Conservation (phyloP, 1,284 basidiomycete species). For the Pyrrhoderma noxium region DNA sequence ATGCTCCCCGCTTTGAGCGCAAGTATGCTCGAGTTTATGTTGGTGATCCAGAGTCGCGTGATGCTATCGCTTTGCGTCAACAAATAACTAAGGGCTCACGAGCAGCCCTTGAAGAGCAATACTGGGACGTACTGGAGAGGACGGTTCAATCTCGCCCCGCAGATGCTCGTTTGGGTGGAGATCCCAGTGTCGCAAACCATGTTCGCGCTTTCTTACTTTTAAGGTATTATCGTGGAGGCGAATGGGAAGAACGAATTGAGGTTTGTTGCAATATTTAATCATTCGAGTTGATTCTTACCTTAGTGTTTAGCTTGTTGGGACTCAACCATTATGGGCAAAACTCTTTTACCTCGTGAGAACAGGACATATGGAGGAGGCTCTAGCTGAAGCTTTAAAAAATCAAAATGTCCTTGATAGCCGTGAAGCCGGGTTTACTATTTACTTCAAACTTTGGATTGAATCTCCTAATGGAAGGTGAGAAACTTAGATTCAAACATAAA, state of each 20-base stretch:
- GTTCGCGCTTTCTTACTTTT: slow-evolving; percentile 82
- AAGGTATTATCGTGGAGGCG: slow-evolving; percentile 71
- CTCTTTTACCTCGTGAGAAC: slow-evolving; percentile 87
- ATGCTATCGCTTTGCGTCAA: slow-evolving; percentile 51
- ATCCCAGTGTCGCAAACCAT: slow-evolving; percentile 86
- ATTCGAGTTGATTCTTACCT: slow-evolving; percentile 5
- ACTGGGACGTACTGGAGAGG: slow-evolving; percentile 79
- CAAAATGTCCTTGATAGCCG: slow-evolving; percentile 73
- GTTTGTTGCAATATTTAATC: slow-evolving; percentile 33
- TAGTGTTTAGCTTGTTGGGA: slow-evolving; percentile 58
- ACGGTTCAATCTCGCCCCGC: slow-evolving; percentile 79
- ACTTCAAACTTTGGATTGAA: slow-evolving; percentile 84
- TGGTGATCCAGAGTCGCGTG: slow-evolving; percentile 58
- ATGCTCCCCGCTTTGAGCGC: slow-evolving; percentile 64
- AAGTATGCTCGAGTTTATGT: slow-evolving; percentile 69
- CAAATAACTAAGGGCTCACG: slow-evolving; percentile 70
- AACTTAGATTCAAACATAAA: too few species aligned
- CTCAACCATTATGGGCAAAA: slow-evolving; percentile 88
- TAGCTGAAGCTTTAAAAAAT: slow-evolving; percentile 67
- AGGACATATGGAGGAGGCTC: slow-evolving; percentile 76
- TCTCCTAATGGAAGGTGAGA: slow-evolving; percentile 68
- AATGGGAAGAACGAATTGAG: slow-evolving; percentile 84
- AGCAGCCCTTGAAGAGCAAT: slow-evolving; percentile 76
- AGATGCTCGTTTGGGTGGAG: slow-evolving; percentile 86
- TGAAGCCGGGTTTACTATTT: slow-evolving; percentile 79